A percentile compares a stretch with the other conserved stretches of the same genome.
Conservation (phyloP, 78 protist genomes). For the Guillardia theta region DNA sequence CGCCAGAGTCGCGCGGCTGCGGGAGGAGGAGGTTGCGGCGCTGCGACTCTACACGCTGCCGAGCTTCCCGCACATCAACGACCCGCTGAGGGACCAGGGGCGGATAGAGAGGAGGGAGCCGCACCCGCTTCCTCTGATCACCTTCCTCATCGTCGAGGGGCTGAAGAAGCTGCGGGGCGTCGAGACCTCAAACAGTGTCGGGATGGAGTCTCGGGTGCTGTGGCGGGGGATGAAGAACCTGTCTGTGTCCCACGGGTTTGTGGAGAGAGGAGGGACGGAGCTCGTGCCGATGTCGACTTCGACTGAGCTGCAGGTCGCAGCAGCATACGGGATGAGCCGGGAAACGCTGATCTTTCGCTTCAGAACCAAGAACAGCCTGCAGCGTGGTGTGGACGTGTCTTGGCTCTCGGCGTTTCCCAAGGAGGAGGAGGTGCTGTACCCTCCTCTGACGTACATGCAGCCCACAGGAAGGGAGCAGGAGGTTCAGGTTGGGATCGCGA, state of each 20-base stretch:
- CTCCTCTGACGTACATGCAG: slow-evolving; percentile 8
- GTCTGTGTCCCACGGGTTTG: not conserved
- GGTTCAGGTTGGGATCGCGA: not conserved
- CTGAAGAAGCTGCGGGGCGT: not conserved
- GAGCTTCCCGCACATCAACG: not conserved
- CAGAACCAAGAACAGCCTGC: not conserved
- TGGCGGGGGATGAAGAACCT: not conserved
- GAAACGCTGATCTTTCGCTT: not conserved
- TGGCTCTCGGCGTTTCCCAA: not conserved
- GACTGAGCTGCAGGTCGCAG: not conserved
- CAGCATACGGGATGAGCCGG: not conserved
- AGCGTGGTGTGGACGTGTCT: not conserved
- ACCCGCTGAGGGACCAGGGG: not conserved
- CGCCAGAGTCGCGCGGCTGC: not conserved
- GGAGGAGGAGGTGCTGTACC: not conserved
- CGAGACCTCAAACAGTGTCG: not conserved
- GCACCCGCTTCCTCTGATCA: not conserved
- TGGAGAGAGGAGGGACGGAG: not conserved
- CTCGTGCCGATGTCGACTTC: slow-evolving; percentile 25
- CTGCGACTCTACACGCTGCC: not conserved
- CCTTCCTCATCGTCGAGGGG: not conserved
- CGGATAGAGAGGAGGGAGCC: not conserved
- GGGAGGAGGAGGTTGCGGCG: not conserved
- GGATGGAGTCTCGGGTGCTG: not conserved
- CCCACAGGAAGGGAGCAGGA: not conserved